These are phyloP conservation scores for Syzygium aqueum DNA, from an alignment of 345 rosid genomes.

Conservation along the genomic window DNA sequence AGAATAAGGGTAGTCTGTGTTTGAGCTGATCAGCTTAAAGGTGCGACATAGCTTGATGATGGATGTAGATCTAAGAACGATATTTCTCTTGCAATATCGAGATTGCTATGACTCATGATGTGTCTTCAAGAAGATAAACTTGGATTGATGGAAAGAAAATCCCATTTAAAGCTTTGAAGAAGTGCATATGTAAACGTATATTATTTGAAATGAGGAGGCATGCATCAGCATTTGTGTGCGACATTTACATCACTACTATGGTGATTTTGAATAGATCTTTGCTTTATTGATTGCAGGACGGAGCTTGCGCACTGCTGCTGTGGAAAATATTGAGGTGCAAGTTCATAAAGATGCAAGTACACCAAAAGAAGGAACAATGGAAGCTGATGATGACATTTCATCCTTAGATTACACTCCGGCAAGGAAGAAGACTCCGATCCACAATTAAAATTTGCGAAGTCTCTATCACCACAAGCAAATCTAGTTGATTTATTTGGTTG, in stretches of 20 bases:
- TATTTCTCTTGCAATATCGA: neutral
- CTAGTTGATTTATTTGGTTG: neutral
- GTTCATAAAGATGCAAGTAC: neutral
- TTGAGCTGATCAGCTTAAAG: neutral
- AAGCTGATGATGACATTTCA: neutral
- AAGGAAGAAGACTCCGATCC: conserved; percentile 11
- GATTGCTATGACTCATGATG: neutral
- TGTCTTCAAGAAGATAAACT: neutral
- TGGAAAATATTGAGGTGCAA: neutral
- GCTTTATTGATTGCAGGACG: neutral
- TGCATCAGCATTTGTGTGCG: neutral
- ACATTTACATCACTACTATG: neutral
- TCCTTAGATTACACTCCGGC: conserved; percentile 6
- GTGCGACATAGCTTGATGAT: neutral
- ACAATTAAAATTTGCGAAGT: neutral
- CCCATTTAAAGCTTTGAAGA: neutral
- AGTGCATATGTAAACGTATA: neutral
- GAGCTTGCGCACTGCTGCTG: neutral
- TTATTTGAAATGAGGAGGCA: neutral
- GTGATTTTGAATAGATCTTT: neutral
- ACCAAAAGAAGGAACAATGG: neutral
- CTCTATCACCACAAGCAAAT: neutral
- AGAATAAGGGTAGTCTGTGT: neutral
- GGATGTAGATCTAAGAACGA: neutral
- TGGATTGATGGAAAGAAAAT: neutral